phyloP scores from a whole-genome alignment of 345 rosid genomes.

The Eucalyptus polyanthemos region DNA sequence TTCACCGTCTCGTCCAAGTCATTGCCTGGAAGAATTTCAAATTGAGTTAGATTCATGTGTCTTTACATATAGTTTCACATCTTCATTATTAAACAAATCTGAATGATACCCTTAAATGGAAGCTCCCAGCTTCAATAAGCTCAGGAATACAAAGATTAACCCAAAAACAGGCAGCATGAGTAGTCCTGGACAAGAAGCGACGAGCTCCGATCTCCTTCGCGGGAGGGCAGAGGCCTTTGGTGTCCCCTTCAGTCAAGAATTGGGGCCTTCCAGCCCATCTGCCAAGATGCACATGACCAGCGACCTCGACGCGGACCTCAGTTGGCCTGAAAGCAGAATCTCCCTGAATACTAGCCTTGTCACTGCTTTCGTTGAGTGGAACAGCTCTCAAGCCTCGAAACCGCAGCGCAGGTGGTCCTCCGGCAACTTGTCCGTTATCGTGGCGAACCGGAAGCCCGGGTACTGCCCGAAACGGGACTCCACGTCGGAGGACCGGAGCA shows the following conservation, averaged over 20 bases:
- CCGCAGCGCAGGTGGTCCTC: conserved; percentile 6
- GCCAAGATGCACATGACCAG: conserved; percentile 17
- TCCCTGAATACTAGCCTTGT: conserved; percentile 1
- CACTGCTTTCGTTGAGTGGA: background rate
- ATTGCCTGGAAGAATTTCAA: background rate
- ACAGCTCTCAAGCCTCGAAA: background rate
- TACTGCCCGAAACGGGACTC: conserved; percentile 19
- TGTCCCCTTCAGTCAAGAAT: too few relatives aligned
- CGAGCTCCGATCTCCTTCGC: conserved; percentile 16
- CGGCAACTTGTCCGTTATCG: conserved; percentile 18
- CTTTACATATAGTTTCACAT: background rate
- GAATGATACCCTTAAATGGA: conserved; percentile 19
- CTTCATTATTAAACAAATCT: background rate
- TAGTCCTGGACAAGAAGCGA: conserved; percentile 13
- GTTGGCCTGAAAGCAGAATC: background rate
- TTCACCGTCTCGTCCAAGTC: conserved; percentile 2
- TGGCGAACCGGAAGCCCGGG: conserved; percentile 13
- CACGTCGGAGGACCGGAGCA: conserved; percentile 1
- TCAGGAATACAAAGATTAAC: conserved; percentile 9
- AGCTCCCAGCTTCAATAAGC: conserved; percentile 24
- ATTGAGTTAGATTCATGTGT: background rate
- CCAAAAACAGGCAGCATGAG: conserved; percentile 20
- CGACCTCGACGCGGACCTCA: background rate
- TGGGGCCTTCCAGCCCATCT: conserved; percentile 6
- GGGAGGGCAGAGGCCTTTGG: too few relatives aligned